These are phyloP conservation scores for Lichtheimia ramosa DNA, from an alignment of 371 early-diverging fungal species.

Conservation along the genomic window DNA sequence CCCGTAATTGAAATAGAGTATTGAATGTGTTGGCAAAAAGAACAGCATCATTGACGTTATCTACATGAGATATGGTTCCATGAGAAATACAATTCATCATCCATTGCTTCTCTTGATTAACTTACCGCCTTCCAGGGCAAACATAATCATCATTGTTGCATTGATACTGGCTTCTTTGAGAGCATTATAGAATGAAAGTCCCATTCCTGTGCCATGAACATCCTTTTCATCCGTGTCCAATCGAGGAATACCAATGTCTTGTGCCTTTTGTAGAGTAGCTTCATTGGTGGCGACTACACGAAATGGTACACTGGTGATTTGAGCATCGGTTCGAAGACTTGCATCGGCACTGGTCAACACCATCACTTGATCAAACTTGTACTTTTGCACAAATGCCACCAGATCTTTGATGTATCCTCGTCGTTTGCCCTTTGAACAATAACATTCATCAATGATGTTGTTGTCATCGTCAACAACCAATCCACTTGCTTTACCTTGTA, in stretches of 20 bases:
- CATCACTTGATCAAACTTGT: conserved; percentile 55
- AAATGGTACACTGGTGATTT: conserved; percentile 51
- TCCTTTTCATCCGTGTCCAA: conserved; percentile 42
- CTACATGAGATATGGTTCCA: conserved; percentile 23
- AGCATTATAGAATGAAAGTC: conserved; percentile 40
- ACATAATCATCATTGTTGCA: conserved; percentile 56
- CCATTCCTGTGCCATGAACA: conserved; percentile 59
- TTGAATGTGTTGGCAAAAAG: conserved; percentile 60
- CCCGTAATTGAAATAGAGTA: conserved; percentile 32
- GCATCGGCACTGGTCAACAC: conserved; percentile 75
- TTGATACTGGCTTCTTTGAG: conserved; percentile 33
- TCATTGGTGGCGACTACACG: conserved; percentile 19
- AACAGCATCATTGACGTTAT: conserved; percentile 73
- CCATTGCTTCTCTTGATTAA: neutral
- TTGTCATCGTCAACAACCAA: neutral
- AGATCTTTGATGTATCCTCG: conserved; percentile 41
- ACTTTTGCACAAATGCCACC: conserved; percentile 49
- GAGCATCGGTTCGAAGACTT: conserved; percentile 60
- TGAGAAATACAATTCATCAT: neutral
- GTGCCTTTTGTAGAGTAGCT: conserved; percentile 11
- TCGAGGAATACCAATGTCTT: conserved; percentile 22
- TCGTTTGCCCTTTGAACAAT: conserved; percentile 17
- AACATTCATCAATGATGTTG: neutral
- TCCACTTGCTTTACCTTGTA: conserved; percentile 26
- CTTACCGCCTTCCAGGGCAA: conserved; percentile 72